Conservation (phyloP, 1,284 basidiomycete species). For the Quambalaria eucalypti region DNA sequence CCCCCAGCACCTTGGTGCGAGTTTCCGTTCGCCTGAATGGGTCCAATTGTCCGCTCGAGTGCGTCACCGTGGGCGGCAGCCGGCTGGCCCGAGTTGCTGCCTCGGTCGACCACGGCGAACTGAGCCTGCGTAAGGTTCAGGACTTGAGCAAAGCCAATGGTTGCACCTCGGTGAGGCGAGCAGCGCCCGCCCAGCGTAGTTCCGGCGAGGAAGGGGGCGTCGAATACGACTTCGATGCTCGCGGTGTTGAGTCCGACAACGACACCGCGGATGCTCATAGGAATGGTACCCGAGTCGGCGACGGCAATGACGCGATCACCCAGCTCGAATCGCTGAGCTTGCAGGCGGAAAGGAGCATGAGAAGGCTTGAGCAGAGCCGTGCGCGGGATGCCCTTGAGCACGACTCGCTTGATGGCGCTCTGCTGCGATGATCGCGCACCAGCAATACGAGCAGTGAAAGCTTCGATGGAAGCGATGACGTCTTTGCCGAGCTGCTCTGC, state of each 20-base stretch:
- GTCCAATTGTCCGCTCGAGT: slow-evolving; percentile 25
- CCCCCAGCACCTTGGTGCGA: slow-evolving; percentile 6
- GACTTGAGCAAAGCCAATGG: slow-evolving; percentile 28
- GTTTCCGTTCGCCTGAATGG: slow-evolving; percentile 13
- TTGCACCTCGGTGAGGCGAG: slow-evolving; percentile 22
- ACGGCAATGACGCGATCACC: slow-evolving; percentile 97
- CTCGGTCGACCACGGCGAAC: slow-evolving; percentile 10
- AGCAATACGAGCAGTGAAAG: slow-evolving; percentile 62
- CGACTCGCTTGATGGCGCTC: slow-evolving; percentile 71
- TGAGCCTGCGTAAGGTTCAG: slow-evolving; percentile 43
- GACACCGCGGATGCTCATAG: slow-evolving; percentile 81
- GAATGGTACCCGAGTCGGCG: slow-evolving; percentile 81
- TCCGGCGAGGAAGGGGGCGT: slow-evolving; percentile 87
- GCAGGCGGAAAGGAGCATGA: slow-evolving; percentile 79
- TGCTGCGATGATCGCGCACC: neutral
- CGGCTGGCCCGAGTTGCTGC: slow-evolving; percentile 6
- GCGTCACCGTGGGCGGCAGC: slow-evolving; percentile 12
- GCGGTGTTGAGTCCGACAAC: slow-evolving; percentile 73
- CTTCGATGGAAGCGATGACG: slow-evolving; percentile 51
- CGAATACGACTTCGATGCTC: slow-evolving; percentile 93
- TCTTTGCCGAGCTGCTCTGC: slow-evolving; percentile 78
- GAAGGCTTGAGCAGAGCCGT: slow-evolving; percentile 87
- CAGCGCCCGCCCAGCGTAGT: slow-evolving; percentile 64
- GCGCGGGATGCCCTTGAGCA: slow-evolving; percentile 84
- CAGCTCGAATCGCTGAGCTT: slow-evolving; percentile 77